Percentiles rank a stretch among this genome's conserved stretches.
Evolutionary conservation across 2,329 filamentous ascomycete species (phyloP).

Genomic region (Nothophoma quercina): DNA sequence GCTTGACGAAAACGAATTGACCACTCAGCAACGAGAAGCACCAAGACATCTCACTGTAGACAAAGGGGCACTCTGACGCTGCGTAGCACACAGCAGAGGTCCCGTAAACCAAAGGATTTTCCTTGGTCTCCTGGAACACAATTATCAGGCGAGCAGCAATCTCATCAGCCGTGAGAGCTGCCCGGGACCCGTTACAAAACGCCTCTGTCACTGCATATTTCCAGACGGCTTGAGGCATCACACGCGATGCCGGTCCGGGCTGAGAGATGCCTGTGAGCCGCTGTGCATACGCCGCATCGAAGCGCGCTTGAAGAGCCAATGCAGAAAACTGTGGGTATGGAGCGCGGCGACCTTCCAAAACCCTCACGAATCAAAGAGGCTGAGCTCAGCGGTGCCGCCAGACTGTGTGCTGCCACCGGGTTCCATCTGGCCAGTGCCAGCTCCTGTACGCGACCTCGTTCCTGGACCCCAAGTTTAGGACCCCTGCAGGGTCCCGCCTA

Average conservation of each 20-base stretch:
- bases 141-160: not conserved
- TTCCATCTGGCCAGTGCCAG: conserved; percentile 31
- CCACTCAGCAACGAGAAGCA: conserved; percentile 15
- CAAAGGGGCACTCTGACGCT: conserved; percentile 2
- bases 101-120: not conserved
- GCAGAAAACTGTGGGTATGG: conserved; percentile 5
- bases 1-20: conserved; percentile 8
- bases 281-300: not conserved
- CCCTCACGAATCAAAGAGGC: conserved; percentile 16
- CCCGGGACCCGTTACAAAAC: not conserved
- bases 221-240: not conserved
- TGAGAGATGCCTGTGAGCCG: not conserved
- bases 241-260: not conserved
- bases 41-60: not conserved
- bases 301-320: conserved; percentile 9
- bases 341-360: conserved; percentile 10
- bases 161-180: not conserved
- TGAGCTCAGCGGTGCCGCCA: conserved; percentile 9
- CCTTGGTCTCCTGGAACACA: not conserved
- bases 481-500: conserved; percentile 33
- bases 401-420: conserved; percentile 1
- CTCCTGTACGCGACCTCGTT: conserved; percentile 27
- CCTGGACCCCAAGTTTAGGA: conserved; percentile 33
- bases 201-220: conserved; percentile 3
- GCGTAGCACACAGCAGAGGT: not conserved